Conservation (phyloP, 2,329 filamentous ascomycete genomes). For the Emergomyces pasteurianus region DNA sequence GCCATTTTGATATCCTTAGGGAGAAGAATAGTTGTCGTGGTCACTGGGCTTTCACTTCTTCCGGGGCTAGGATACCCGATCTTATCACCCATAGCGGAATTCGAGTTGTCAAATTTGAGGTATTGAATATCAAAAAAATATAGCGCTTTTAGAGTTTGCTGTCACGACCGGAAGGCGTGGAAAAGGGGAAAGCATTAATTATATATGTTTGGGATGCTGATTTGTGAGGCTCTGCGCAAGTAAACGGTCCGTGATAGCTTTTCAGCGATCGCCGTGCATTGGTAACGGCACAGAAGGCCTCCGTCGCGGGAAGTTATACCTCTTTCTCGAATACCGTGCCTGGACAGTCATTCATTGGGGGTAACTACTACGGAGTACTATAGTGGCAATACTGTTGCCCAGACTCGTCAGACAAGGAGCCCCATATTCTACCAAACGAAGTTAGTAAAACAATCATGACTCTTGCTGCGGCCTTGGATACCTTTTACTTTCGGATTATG, state of each 20-base stretch:
- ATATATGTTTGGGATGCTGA: background rate
- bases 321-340: no score
- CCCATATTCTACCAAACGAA: background rate
- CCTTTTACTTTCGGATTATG: no score
- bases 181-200: background rate
- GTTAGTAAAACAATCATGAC: background rate
- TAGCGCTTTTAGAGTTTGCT: background rate
- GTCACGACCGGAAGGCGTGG: background rate
- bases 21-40: slow-evolving; percentile 24
- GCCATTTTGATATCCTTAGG: slow-evolving; percentile 18
- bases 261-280: background rate
- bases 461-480: background rate
- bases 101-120: slow-evolving; percentile 14
- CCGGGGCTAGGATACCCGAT: slow-evolving; percentile 33
- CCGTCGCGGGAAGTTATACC: background rate
- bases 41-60: slow-evolving; percentile 32
- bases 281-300: background rate
- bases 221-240: background rate
- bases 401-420: background rate
- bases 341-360: background rate
- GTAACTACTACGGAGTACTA: background rate
- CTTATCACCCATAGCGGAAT: slow-evolving; percentile 29
- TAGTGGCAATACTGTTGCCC: background rate
- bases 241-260: background rate
- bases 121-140: slow-evolving; percentile 4